A percentile compares a stretch with the other conserved stretches of the same genome.
phyloP scores from a whole-genome alignment of 192 early-diverging fungal genomes.

The Coemansia javaensis region DNA sequence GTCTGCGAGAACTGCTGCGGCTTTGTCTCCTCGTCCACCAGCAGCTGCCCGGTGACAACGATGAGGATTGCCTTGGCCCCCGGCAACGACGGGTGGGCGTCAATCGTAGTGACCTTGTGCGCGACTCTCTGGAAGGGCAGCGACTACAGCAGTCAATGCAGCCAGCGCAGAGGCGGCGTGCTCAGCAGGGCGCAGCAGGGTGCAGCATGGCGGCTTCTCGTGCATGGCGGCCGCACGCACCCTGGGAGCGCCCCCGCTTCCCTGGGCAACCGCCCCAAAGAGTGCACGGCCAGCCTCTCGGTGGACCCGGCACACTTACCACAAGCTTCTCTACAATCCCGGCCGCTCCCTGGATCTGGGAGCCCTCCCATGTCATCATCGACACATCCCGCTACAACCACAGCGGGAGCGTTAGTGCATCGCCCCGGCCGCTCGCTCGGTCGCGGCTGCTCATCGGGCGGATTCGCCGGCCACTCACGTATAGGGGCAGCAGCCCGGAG shows the following conservation, averaged over 20 bases:
- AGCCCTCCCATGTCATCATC: constrained; percentile 85
- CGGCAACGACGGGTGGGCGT: constrained; percentile 74
- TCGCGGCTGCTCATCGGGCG: too few species aligned
- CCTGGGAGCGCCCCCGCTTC: too few species aligned
- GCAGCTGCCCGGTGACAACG: constrained; percentile 80
- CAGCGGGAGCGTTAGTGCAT: too few species aligned
- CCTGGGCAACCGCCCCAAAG: too few species aligned
- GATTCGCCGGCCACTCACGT: too few species aligned
- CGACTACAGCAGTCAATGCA: constrained; percentile 16
- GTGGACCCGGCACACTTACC: constrained; percentile 44
- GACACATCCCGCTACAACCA: constrained; percentile 64
- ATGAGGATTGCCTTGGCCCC: constrained; percentile 64
- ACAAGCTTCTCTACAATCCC: constrained; percentile 74
- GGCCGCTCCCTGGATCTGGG: constrained; percentile 54
- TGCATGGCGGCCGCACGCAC: too few species aligned
- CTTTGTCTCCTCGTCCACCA: constrained; percentile 79
- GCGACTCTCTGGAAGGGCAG: constrained; percentile 74
- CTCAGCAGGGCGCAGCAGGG: neutral
- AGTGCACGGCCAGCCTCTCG: neutral
- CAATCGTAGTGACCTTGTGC: constrained; percentile 71
- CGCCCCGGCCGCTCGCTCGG: too few species aligned
- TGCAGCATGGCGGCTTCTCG: too few species aligned
- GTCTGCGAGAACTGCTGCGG: constrained; percentile 80
- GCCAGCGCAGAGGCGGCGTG: too few species aligned
- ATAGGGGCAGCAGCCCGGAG: constrained; percentile 60